A percentile compares a stretch with the other conserved stretches of the same genome.
These are phyloP conservation scores for Chytriomyces sp. DNA, from an alignment of 192 early-diverging fungal species.

Conservation along the genomic window DNA sequence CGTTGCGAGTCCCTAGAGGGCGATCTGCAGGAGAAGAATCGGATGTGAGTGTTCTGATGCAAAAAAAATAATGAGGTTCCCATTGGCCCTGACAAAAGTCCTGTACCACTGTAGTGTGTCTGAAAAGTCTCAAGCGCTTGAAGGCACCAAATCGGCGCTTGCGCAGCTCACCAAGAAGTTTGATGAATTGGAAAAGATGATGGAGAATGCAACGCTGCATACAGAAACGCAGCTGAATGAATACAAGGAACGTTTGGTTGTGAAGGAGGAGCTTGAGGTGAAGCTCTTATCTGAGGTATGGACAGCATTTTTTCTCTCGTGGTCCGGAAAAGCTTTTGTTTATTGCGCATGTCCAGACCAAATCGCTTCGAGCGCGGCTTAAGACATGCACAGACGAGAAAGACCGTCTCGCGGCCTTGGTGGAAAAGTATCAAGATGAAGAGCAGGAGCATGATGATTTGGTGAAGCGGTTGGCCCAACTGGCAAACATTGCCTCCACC, in stretches of 20 bases:
- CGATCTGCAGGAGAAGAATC: not conserved
- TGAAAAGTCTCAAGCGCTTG: not conserved
- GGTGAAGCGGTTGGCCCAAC: constrained; percentile 22
- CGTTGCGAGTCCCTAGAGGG: not conserved
- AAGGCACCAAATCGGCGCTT: not conserved
- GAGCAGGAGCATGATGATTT: constrained; percentile 25
- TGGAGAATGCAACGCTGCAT: constrained; percentile 6
- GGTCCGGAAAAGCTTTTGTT: not conserved
- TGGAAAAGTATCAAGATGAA: constrained; percentile 23
- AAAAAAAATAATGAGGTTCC: not conserved
- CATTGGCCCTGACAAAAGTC: not conserved
- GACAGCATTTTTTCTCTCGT: not conserved
- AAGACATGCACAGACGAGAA: constrained; percentile 1
- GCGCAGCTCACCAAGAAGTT: not conserved
- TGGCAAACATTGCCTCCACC: constrained; percentile 1
- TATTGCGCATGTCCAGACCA: constrained; percentile 6
- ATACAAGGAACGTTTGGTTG: constrained; percentile 2
- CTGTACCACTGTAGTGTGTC: not conserved
- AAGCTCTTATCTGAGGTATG: constrained; percentile 17
- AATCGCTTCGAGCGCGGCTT: not conserved
- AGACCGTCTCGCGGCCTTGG: constrained; percentile 11
- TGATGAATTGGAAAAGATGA: constrained; percentile 5
- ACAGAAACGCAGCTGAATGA: constrained; percentile 6
- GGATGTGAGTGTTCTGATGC: not conserved
- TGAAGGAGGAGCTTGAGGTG: constrained; percentile 21